Evolutionary conservation across 768 basidiomycete species (phyloP), one percentile per base, ranked within the genome.

Genomic region (Gyrodon lividus): DNA sequence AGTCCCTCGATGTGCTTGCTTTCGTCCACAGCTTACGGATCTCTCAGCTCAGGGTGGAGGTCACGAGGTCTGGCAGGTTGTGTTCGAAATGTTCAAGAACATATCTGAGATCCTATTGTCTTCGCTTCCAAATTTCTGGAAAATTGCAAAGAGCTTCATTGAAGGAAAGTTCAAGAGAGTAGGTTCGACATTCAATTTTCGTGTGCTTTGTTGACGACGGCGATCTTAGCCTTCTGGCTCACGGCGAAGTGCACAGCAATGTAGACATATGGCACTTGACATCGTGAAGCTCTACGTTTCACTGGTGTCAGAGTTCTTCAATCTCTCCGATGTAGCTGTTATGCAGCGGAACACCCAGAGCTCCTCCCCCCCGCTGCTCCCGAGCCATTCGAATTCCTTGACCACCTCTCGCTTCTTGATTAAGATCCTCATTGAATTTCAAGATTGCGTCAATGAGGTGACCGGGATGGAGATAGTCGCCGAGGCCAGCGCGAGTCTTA

Each of bases 111-210:
- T 81, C 35, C 79, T 98, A 68, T 68, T 94, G 12, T 75, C 85
- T n/a, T 80, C 87, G 2, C 78, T 99, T 20, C 94, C 96, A 13
- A 91, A 81, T 60, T 98, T 98, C 71, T 96, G 93, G 92, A 88
- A 85, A 64, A 89, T 99, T 43, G 86, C 90, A 2, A 90, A 83
- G 68, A 84, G 81, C 20, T 96, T 94, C 63, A 84, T 95, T 72
- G 94, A 97, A 38, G 96, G 97, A 5, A 93, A 90, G 68, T 94
- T 89, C 66, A 87, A 84, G 67, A 92, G 86, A 79, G 94, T 94
- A 48, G 49, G 72, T 64, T 45, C 30, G 24, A 31, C 17, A 2
- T 33, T 37, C 7, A 19, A 22, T 40, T 14, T 19, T 12, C 14
- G 8, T 16, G 7, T 30, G 28, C 31, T 28, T 1, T 40, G 22